Base-by-base conservation (phyloP, 1,139 yeast species). In the Torulaspora pretoriensis region DNA sequence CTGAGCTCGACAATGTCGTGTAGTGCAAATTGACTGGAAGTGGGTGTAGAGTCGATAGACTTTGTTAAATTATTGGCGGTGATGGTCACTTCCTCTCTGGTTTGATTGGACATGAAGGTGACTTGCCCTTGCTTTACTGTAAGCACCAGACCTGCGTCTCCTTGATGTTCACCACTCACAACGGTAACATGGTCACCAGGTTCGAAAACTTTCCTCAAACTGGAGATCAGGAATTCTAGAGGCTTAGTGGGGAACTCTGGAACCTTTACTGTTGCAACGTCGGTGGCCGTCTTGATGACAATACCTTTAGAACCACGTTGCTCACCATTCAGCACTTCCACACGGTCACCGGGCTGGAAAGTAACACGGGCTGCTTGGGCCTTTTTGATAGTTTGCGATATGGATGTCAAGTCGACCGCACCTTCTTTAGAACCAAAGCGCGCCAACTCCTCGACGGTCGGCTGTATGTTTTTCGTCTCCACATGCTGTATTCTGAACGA, bases 101-200 rank as follows among this genome's bases (percentile, higher is more conserved):
- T 83, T 67, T 89, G 89, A 63, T 92, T 96, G 49, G 95, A 85
- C 52, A 92, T 78, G 54, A 94, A 75, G 0, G 95, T 86, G 14
- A 90, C 97, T 38, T 87, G 84, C 59, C 90, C 96, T 39, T 84
- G 87, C 42, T 79, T 78, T 32, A 87, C 79, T 52, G 81, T 77
- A 38, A 94, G 90, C 42, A 92, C 96, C 70, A 92, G 77, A 68
- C 98, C 98, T 22, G 96, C 87, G 61, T 90, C 97, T 59, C 90
- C 97, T 45, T 81, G 74, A 65, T 88, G 95, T 61, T 84, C 88
- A 60, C 98, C 98, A 61, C 83, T 87, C 38, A 87, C 78, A 25
- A 92, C 95, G 48, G 96, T 81, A 12, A 94, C 96, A 63, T 92
- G 97, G 65, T 92, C 98, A 73, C 98, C 98, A 43, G 89, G 81